Conservation (phyloP, 768 basidiomycete genomes). For the Podaxis sp. region DNA sequence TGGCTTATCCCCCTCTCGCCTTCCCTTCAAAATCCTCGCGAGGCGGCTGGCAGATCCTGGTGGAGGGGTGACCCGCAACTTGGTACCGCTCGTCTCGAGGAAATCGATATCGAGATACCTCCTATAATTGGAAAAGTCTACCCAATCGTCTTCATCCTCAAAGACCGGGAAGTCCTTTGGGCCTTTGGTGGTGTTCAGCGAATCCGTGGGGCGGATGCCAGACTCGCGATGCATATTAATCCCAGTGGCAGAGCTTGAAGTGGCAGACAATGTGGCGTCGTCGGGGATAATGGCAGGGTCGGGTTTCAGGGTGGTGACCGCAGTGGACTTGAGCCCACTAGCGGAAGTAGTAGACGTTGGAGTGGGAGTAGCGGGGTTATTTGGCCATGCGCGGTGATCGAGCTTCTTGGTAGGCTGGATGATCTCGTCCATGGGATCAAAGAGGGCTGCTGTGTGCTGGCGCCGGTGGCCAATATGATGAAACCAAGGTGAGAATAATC, state of each 20-base stretch:
- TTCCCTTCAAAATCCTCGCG: neutral
- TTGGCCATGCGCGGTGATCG: neutral
- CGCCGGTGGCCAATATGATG: neutral
- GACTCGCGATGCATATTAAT: too few relatives aligned
- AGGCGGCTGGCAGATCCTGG: neutral
- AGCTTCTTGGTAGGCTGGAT: neutral
- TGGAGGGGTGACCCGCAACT: neutral
- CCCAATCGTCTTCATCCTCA: neutral
- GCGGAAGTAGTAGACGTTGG: neutral
- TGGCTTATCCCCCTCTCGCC: neutral
- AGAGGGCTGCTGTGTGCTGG: neutral
- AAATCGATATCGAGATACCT: neutral
- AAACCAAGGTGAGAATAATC: neutral
- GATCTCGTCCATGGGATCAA: neutral
- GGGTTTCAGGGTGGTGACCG: neutral
- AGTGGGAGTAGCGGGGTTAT: neutral
- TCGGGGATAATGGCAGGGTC: neutral
- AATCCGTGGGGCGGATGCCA: neutral
- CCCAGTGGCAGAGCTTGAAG: neutral
- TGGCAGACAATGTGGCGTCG: neutral
- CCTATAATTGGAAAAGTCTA: neutral
- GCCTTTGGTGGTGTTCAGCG: neutral
- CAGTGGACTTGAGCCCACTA: too few relatives aligned
- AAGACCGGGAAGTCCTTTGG: neutral
- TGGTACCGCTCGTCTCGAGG: neutral